Base-by-base conservation (phyloP, 2,329 filamentous ascomycete genomes). In the Paecilomyces fulvus region DNA sequence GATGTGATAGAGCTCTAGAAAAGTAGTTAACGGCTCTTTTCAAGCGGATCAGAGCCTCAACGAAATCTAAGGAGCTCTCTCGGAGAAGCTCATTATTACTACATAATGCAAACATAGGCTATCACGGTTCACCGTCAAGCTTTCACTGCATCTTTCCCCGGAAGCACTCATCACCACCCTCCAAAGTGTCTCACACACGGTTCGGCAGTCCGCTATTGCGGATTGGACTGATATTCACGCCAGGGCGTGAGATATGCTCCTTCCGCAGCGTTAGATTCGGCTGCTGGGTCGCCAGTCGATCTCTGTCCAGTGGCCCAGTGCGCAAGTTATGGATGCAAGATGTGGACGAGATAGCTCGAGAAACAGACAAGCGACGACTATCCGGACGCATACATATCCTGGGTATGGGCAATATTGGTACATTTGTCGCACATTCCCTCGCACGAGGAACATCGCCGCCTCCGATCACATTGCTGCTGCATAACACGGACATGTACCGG, bases 361-460 rank as follows among this genome's bases (percentile, higher is more conserved):
- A 61, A 11, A 55, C 61, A n/a, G 56, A 58, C 14, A 63, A 59
- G 17, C 58, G 58, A 31, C 61, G 61, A 31, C 56, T 72, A 43
- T 70, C 69, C 6, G 71, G 76, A 58, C 80, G 85, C 31, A 86
- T 95, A 59, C 84, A 94, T 66, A 80, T 96, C 51, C 75, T 96
- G 2, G 92, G 92, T 10, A 69, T 88, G 10, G 92, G 92, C 33
- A 95, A 90, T 67, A 78, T 96, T 11, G 92, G 91, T 12, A 84
- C 84, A 49, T 82, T 96, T 25, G 83, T 92, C 60, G 90, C 92
- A 25, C 85, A 87, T 67, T 83, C 84, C 21, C 76, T 96, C 10
- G 81, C 83, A 21, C 79, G 81, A 20, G 75, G 84, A 8, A 76
- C 79, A 7, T 73, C 82, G 20, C 79, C 81, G 2, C 89, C 90